Conservation (phyloP, 768 basidiomycete genomes). For the Trametes punicea region DNA sequence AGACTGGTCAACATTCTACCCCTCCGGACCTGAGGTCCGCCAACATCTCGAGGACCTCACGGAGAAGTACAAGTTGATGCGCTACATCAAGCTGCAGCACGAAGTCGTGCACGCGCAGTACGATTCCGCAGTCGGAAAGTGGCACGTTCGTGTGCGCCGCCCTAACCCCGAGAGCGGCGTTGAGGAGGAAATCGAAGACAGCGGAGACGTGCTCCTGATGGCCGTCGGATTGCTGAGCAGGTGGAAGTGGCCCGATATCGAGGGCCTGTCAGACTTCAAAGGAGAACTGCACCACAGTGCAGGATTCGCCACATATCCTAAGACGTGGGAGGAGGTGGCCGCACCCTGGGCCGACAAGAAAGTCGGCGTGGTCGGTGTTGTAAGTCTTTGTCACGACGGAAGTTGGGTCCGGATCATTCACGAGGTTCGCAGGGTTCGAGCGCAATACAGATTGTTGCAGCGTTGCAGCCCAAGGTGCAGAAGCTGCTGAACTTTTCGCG, state of each 20-base stretch:
- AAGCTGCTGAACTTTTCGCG: constrained; percentile 54
- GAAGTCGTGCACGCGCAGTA: constrained; percentile 51
- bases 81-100: constrained; percentile 53
- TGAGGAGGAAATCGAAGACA: constrained; percentile 44
- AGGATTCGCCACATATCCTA: constrained; percentile 43
- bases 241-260: constrained; percentile 68
- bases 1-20: constrained; percentile 61
- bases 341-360: constrained; percentile 49
- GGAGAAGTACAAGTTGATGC: constrained; percentile 52
- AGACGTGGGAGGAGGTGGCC: constrained; percentile 42
- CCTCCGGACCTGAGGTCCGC: constrained; percentile 56
- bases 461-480: constrained; percentile 50
- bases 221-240: constrained; percentile 51
- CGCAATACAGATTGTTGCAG: constrained; percentile 57
- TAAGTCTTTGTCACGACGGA: constrained; percentile 28
- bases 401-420: not conserved
- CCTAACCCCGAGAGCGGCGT: not conserved
- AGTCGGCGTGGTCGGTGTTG: constrained; percentile 58
- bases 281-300: constrained; percentile 63
- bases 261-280: constrained; percentile 51
- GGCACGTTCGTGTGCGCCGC: constrained; percentile 47
- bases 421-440: constrained; percentile 51
- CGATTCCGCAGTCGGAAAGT: constrained; percentile 49
- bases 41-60: constrained; percentile 50
- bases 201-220: constrained; percentile 54